Evolutionary conservation across 805 yeast species (phyloP), one percentile per base, ranked within the genome.

Genomic region (Lachancea quebecensis): DNA sequence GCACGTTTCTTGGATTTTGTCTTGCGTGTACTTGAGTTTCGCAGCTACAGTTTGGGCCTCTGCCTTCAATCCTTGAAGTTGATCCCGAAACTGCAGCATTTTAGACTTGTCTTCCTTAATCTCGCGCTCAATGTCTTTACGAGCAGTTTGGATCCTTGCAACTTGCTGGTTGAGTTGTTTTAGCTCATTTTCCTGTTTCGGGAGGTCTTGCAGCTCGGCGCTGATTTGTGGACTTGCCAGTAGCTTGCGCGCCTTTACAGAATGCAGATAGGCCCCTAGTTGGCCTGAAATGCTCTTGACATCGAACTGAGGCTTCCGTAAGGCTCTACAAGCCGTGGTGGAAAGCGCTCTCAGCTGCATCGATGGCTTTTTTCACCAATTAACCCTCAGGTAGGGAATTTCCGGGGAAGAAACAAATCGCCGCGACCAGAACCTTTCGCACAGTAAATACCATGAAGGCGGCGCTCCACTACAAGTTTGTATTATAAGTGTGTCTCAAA

Each of bases 1-100:
- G 1, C 77, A 75, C 11, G 64, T 61, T 0, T 56, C 46, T 31
- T 62, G 59, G 0, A 82, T 60, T 2, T 59, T 54, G 5, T 65
- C 58, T 14, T 77, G 72, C 3, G 72, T 47, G 0, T 36, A 44
- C 9, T 52, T 56, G 31, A 64, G 36, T 2, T 48, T 35, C 1
- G 47, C 42, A 1, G 55, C 35, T 1, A 53, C 32, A 0, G 41
- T 42, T 32, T 64, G 64, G 40, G 55, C 65, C 34, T 59, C 40
- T 5, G 44, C 38, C 44, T 66, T 67, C 17, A 64, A 47, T 2
- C 43, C 46, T 30, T 52, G 54, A 12, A 65, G 33, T 12, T 55
- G 48, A 2, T 54, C 37, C 7, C 45, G 42, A 5, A 47, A 38
- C 28, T 47, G 48, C n/a, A 10, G 43, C 34, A 33, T 52, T 38